Evolutionary conservation across 495 filamentous ascomycete species (phyloP).

Genomic region (Amniculicola lignicola): DNA sequence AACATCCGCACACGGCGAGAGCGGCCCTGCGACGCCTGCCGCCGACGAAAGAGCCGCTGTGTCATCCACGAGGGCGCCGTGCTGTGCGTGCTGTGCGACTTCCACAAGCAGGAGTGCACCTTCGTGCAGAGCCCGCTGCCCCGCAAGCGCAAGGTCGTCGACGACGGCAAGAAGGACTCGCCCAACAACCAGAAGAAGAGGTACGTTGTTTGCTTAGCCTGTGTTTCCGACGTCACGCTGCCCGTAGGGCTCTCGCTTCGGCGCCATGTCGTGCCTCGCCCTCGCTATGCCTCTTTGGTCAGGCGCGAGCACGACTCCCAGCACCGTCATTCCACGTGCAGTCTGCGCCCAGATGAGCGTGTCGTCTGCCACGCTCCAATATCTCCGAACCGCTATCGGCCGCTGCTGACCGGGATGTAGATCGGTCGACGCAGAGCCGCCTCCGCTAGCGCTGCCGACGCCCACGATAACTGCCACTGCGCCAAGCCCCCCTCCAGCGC

Average conservation of each 20-base stretch:
- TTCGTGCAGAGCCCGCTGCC: constrained; percentile 49
- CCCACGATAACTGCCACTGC: constrained; percentile 36
- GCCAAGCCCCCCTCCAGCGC: constrained; percentile 31
- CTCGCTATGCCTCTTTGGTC: constrained; percentile 16
- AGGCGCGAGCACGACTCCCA: not conserved
- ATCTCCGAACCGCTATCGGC: not conserved
- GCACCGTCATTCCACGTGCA: constrained; percentile 59
- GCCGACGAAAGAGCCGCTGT: constrained; percentile 81
- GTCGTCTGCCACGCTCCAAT: too few relatives aligned
- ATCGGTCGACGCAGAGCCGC: constrained; percentile 37
- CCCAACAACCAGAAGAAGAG: constrained; percentile 36
- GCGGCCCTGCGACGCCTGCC: constrained; percentile 65
- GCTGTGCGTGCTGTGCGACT: constrained; percentile 56
- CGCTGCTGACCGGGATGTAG: not conserved
- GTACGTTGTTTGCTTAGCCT: constrained; percentile 32
- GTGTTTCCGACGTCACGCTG: constrained; percentile 1
- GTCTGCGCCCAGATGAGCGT: not conserved
- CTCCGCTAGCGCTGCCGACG: constrained; percentile 35
- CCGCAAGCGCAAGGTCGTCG: constrained; percentile 50
- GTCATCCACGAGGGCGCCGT: constrained; percentile 87
- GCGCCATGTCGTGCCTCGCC: not conserved
- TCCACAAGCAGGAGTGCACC: constrained; percentile 50
- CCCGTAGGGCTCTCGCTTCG: constrained; percentile 8
- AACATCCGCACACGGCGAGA: constrained; percentile 39
- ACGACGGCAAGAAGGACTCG: constrained; percentile 33